phyloP scores from a whole-genome alignment of 441 rosid species.

The Erysimum cheiri region DNA sequence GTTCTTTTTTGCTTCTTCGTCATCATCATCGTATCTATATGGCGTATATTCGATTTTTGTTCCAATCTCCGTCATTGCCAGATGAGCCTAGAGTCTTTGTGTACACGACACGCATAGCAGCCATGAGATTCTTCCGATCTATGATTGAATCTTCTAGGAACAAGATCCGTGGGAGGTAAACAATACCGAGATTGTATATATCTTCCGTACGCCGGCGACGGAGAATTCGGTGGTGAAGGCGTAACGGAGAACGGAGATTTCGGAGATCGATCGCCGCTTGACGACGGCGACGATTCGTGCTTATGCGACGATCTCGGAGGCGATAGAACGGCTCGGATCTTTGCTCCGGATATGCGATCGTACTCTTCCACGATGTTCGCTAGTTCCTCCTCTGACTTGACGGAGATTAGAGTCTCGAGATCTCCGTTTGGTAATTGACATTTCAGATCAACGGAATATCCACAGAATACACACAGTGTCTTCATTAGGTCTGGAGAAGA shows the following conservation, averaged over 20 bases:
- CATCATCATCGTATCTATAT: constrained; percentile 18
- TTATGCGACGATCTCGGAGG: constrained; percentile 57
- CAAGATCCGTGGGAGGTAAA: constrained; percentile 36
- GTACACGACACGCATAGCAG: constrained; percentile 35
- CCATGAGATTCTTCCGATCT: constrained; percentile 30
- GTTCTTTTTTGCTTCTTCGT: not conserved
- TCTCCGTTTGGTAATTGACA: constrained; percentile 85
- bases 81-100: constrained; percentile 37
- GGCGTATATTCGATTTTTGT: constrained; percentile 24
- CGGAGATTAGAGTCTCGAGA: constrained; percentile 72
- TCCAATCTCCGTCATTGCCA: constrained; percentile 38
- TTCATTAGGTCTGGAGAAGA: constrained; percentile 34
- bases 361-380: constrained; percentile 62
- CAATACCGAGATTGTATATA: constrained; percentile 28
- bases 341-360: constrained; percentile 50
- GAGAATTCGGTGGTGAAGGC: constrained; percentile 41
- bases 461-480: constrained; percentile 42
- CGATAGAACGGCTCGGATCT: constrained; percentile 69
- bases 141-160: constrained; percentile 37
- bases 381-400: constrained; percentile 81
- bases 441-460: constrained; percentile 45
- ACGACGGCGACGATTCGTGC: constrained; percentile 54
- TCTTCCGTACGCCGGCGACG: constrained; percentile 36
- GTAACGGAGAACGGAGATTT: constrained; percentile 29
- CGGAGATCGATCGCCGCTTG: constrained; percentile 48